Conservation (phyloP, 345 rosid genomes). For the Eucalyptus virginea region DNA sequence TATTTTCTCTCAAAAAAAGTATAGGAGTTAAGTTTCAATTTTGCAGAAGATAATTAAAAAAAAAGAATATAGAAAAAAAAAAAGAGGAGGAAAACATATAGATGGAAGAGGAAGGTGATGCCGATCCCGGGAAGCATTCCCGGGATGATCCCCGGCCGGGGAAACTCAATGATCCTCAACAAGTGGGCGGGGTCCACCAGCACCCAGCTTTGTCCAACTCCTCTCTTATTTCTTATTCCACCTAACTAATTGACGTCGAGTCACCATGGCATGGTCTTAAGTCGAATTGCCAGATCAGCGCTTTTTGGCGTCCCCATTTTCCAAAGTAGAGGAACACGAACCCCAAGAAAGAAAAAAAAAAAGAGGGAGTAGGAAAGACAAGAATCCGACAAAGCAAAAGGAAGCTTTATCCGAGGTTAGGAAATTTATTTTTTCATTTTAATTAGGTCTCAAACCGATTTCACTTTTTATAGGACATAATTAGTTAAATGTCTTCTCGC, state of each 20-base stretch:
- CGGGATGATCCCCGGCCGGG: too few relatives aligned
- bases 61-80: too few relatives aligned
- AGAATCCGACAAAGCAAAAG: background rate
- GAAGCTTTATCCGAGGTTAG: background rate
- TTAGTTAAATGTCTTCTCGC: background rate
- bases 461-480: background rate
- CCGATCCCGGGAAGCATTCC: too few relatives aligned
- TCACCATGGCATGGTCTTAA: background rate
- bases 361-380: too few relatives aligned
- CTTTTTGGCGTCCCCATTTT: background rate
- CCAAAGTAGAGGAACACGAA: background rate
- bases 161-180: background rate
- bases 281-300: accelerated
- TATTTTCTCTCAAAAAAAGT: too few relatives aligned
- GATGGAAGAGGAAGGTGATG: background rate
- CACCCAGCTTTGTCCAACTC: background rate
- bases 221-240: background rate
- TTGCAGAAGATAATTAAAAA: background rate
- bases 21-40: background rate
- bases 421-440: background rate
- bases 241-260: background rate
- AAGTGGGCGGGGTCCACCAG: background rate
- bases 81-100: background rate
- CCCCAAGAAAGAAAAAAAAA: too few relatives aligned
- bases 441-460: background rate